A percentile compares a stretch with the other conserved stretches of the same genome.
phyloP scores from a whole-genome alignment of 179 eudicot species.

The Spinacia oleracea region DNA sequence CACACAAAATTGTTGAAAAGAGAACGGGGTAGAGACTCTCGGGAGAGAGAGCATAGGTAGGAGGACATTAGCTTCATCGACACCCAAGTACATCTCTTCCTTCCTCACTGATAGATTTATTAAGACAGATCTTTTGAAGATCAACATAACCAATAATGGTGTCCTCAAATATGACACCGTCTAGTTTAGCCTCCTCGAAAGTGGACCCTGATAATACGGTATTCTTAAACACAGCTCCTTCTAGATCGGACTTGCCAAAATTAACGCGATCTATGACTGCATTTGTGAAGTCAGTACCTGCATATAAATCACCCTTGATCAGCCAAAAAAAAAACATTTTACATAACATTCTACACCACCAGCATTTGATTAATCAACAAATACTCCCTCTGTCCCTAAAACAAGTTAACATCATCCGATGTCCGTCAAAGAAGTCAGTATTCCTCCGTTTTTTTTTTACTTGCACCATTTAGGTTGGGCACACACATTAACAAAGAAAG shows the following conservation, averaged over 20 bases:
- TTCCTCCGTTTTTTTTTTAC: too few relatives aligned
- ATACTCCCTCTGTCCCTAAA: neutral
- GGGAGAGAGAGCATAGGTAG: conserved; percentile 6
- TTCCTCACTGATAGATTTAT: conserved; percentile 55
- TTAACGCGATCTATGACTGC: conserved; percentile 90
- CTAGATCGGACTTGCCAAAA: conserved; percentile 73
- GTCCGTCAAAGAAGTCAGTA: too few relatives aligned
- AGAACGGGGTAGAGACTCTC: neutral
- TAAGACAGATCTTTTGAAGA: conserved; percentile 70
- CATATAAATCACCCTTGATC: conserved; percentile 3
- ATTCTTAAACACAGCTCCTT: conserved; percentile 59
- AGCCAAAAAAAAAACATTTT: neutral
- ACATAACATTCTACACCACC: neutral
- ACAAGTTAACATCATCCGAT: too few relatives aligned
- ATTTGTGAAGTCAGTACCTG: conserved; percentile 86
- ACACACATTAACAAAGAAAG: too few relatives aligned
- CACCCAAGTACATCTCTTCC: conserved; percentile 68
- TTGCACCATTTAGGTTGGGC: too few relatives aligned
- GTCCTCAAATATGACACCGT: conserved; percentile 81
- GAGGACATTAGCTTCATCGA: conserved; percentile 40
- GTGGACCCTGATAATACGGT: conserved; percentile 80
- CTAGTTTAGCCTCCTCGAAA: conserved; percentile 66
- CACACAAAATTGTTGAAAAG: conserved; percentile 14
- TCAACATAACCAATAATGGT: conserved; percentile 78
- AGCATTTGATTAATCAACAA: neutral